Evolutionary conservation across 1,284 basidiomycete genomes (phyloP).

Genomic region (Malassezia sp.): DNA sequence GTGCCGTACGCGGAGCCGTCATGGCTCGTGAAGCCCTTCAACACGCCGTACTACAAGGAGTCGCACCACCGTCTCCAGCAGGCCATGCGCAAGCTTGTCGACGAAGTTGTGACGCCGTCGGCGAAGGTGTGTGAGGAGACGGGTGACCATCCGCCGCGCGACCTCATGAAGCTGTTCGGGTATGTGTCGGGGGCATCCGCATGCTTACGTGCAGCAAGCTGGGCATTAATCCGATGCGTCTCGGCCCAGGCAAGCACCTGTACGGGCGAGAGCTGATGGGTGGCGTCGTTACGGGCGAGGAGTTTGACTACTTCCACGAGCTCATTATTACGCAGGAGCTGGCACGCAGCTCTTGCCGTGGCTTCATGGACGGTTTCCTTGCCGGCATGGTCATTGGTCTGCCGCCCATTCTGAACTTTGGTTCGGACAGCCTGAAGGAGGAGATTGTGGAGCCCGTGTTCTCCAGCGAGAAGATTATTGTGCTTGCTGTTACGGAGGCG

Average conservation of each 20-base stretch:
- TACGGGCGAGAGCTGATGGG: constrained; percentile 68
- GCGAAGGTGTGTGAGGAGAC: constrained; percentile 42
- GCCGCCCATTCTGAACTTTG: constrained; percentile 63
- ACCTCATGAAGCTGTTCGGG: constrained; percentile 47
- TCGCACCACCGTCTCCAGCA: constrained; percentile 46
- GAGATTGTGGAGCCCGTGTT: constrained; percentile 70
- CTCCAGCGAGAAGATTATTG: constrained; percentile 65
- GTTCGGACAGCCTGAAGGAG: constrained; percentile 62
- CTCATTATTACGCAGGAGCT: constrained; percentile 73
- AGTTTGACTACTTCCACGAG: constrained; percentile 77
- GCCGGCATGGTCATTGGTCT: constrained; percentile 49
- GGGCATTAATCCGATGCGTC: constrained; percentile 69
- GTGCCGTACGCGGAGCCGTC: constrained; percentile 45
- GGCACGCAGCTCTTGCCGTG: constrained; percentile 61
- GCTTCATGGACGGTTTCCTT: constrained; percentile 46
- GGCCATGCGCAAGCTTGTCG: constrained; percentile 45
- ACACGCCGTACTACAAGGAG: constrained; percentile 48
- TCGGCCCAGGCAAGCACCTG: constrained; percentile 68
- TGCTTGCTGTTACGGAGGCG: constrained; percentile 77
- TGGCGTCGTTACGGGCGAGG: constrained; percentile 75
- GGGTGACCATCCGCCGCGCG: constrained; percentile 40
- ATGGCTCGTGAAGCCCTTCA: constrained; percentile 35
- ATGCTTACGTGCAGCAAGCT: too few relatives aligned
- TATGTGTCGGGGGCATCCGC: too few relatives aligned
- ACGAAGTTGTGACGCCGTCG: constrained; percentile 17